Conservation (phyloP, 179 eudicot genomes). For the Actinidia chinensis region DNA sequence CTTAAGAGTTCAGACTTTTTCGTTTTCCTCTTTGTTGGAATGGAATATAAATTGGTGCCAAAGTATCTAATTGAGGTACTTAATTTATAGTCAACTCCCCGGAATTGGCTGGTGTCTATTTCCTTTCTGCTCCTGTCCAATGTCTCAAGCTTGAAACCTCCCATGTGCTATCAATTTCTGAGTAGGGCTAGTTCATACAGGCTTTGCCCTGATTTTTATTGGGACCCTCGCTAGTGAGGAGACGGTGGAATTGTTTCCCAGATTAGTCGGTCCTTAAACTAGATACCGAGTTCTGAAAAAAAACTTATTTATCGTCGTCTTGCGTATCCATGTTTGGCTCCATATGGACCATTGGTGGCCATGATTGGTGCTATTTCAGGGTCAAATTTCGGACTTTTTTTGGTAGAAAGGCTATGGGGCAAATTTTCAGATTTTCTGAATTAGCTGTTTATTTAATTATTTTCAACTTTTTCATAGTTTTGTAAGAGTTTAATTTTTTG, state of each 20-base stretch:
- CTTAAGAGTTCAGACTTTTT: not conserved
- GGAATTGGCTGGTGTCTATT: too few relatives aligned
- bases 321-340: constrained; percentile 56
- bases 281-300: too few relatives aligned
- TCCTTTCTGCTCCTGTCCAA: constrained; percentile 41
- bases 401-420: constrained; percentile 47
- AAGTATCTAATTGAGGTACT: not conserved
- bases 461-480: not conserved
- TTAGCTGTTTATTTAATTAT: not conserved
- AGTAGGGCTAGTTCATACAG: too few relatives aligned
- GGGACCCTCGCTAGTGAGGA: too few relatives aligned
- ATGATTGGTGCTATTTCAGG: constrained; percentile 53
- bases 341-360: constrained; percentile 39
- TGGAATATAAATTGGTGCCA: not conserved
- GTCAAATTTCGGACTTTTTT: not conserved
- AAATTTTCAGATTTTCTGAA: not conserved
- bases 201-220: too few relatives aligned
- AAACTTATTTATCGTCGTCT: not conserved
- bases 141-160: too few relatives aligned
- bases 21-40: not conserved
- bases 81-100: constrained; percentile 14
- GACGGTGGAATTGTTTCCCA: not conserved
- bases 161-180: too few relatives aligned
- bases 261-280: not conserved
- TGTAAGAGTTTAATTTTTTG: not conserved